Base-by-base conservation (phyloP, 768 basidiomycete genomes). In the Kwoniella botswanensis region DNA sequence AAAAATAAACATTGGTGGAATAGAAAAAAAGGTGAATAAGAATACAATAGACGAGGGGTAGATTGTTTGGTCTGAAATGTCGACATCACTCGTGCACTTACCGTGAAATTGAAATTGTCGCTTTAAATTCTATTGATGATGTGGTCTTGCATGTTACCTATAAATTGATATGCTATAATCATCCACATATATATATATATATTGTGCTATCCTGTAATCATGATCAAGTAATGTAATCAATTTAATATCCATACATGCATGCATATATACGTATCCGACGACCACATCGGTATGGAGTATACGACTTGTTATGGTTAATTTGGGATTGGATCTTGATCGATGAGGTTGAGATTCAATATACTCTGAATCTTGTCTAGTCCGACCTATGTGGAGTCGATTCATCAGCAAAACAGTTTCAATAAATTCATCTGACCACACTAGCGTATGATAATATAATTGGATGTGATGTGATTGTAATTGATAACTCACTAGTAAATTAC, bases 311-410 rank as follows among this genome's bases (percentile, higher is more conserved):
- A 12, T 46, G 11, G 12, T 18, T 52, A n/a, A 17, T 24, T 60
- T 13, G 58, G 41, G 29, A 60, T 60, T 13, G 58, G 41, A 60
- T 26, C 18, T 44, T 46, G 29, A 17, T 44, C 50, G 41, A 24
- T 42, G 10, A 21, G 63, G 24, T 12, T 4, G 42, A 54, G 63
- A 22, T 53, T 26, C 52, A 67, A 57, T 35, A 67, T 12, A 15
- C 26, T 24, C 46, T 67, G 61, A 24, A 82, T 76, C 70, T 76
- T 78, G 55, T 65, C 72, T 29, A 82, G 63, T 7, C 80, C 80
- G 44, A 76, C 74, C 70, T 77, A 21, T 52, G 35, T 35, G 35
- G 35, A 35, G 35, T 4, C 35, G 35, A 35, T 35, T 35, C 35
- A 35, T 35, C 35, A 35, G 5, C 46, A 56, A 60, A 46, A 24